These are phyloP conservation scores for Sarocladium oryzae DNA, from an alignment of 2,329 filamentous ascomycete genomes.

Conservation along the genomic window DNA sequence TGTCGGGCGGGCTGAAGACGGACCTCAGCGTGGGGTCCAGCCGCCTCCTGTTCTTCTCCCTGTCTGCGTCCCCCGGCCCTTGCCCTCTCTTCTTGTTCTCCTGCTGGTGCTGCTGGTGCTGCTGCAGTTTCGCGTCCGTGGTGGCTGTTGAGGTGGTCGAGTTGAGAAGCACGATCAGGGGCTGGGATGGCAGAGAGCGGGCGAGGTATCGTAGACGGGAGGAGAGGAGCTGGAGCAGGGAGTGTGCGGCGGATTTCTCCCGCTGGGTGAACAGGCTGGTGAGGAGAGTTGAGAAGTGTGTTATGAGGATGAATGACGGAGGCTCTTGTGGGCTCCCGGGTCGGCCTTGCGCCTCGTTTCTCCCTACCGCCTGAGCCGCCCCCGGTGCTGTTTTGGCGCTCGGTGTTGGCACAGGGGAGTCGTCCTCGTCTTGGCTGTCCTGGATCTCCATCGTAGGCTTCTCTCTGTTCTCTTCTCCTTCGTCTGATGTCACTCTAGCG, in stretches of 20 bases:
- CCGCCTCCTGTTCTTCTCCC: conserved; percentile 11
- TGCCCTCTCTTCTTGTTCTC: neutral
- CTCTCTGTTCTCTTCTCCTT: neutral
- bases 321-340: neutral
- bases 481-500: conserved; percentile 8
- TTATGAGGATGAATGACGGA: conserved; percentile 46
- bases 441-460: conserved; percentile 20
- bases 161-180: conserved; percentile 51
- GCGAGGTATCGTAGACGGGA: conserved; percentile 39
- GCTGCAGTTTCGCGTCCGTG: neutral
- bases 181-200: conserved; percentile 30
- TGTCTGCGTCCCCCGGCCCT: neutral
- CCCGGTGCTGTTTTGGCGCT: neutral
- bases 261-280: conserved; percentile 44
- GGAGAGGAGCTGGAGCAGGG: conserved; percentile 39
- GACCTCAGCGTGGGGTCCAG: conserved; percentile 42
- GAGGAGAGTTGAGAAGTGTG: conserved; percentile 47
- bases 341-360: neutral
- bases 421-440: conserved; percentile 28
- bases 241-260: conserved; percentile 41
- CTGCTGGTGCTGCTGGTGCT: conserved; percentile 6
- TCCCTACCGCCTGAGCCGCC: neutral
- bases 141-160: conserved; percentile 27
- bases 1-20: conserved; percentile 34
- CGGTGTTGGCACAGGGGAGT: conserved; percentile 11